Evolutionary conservation across 2,329 filamentous ascomycete species (phyloP), one percentile per base, ranked within the genome.

Genomic region (Arthrobotrys sinensis): DNA sequence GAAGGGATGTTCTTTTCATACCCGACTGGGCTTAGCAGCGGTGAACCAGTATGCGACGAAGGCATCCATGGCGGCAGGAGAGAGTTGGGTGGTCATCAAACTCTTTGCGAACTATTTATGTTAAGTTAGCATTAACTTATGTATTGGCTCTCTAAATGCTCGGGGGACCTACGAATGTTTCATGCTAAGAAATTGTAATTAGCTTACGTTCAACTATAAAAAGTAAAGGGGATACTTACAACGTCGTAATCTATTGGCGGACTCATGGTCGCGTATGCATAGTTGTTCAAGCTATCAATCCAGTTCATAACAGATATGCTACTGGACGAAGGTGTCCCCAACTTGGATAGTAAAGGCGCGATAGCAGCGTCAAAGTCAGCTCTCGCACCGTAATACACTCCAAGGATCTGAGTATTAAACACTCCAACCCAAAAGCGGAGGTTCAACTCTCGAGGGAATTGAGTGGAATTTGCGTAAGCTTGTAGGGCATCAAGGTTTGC

Each of bases 301-400:
- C 79, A 82, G 34, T 21, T 7, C 32, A 66, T 36, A 21, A 79
- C 73, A 5, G 81, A 76, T 0, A 81, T 60, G 5, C 80, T 75
- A 81, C 82, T 83, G n/a, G 80, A 79, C 8, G 80, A 63, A 11
- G 82, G 53, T 4, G 77, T 72, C 3, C 81, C 82, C 10, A 83
- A 80, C 3, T 65, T 75, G 0, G 53, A 40, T 5, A 84, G 36
- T 4, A 85, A 72, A 2, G 75, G 82, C 0, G 81, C 60, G 36
- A 85, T 80, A 0, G 53, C 79, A 24, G 40, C 66, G 36, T 80
- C 75, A 38, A 85, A 85, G 0, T 66, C 53, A 0, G 75, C 67
- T 0, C 64, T 55, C 4, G 81, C 57, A 4, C 84, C 85, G 32
- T 84, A 80, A 60, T 82, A 85, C 1, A 82, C 83, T 4, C 85